Conservation (phyloP, 345 rosid genomes). For the Cardamine chenopodiifolia region DNA sequence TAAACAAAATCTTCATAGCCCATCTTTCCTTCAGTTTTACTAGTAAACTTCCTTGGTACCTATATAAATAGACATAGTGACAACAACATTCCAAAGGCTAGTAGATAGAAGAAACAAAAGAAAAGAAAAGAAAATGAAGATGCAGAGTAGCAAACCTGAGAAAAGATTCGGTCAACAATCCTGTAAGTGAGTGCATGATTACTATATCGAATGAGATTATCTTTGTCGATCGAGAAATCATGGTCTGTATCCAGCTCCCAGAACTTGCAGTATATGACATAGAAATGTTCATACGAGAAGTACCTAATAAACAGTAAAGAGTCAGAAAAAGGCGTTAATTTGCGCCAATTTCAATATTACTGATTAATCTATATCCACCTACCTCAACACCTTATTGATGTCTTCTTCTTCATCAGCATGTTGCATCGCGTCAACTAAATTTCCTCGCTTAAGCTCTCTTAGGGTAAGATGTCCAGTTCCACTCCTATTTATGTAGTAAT, state of each 20-base stretch:
- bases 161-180: slow-evolving; percentile 88
- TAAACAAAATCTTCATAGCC: slow-evolving; percentile 96
- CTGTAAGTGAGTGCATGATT: slow-evolving; percentile 97
- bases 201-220: slow-evolving; percentile 94
- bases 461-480: slow-evolving; percentile 87
- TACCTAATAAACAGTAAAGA: slow-evolving; percentile 52
- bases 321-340: neutral
- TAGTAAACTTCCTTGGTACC: slow-evolving; percentile 85
- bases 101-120: neutral
- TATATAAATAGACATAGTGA: slow-evolving; percentile 35
- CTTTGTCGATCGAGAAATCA: slow-evolving; percentile 97
- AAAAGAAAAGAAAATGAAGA: slow-evolving; percentile 14
- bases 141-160: slow-evolving; percentile 68
- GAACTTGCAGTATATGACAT: slow-evolving; percentile 97
- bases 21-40: slow-evolving; percentile 89
- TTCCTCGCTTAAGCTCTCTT: slow-evolving; percentile 93
- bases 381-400: slow-evolving; percentile 97
- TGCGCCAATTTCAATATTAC: neutral
- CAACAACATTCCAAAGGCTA: slow-evolving; percentile 5
- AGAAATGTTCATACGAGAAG: slow-evolving; percentile 95
- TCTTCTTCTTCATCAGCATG: slow-evolving; percentile 99
- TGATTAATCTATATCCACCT: slow-evolving; percentile 16
- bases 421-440: slow-evolving; percentile 83
- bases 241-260: slow-evolving; percentile 99
- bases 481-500: slow-evolving; percentile 85